phyloP scores from a whole-genome alignment of 1,139 yeast genomes.

The Yamadazyma blattariae region DNA sequence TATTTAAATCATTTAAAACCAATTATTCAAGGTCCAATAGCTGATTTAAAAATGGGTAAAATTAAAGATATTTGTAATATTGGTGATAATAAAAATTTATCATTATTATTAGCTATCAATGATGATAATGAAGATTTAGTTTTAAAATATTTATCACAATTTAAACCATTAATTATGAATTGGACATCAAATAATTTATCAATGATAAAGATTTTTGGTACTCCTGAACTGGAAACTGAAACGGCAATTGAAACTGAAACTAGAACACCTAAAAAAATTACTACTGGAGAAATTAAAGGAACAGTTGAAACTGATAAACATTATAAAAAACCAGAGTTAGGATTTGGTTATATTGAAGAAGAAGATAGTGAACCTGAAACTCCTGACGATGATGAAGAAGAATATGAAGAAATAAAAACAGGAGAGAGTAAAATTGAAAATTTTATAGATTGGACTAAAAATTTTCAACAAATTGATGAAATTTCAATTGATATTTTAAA shows the following conservation, averaged over 20 bases:
- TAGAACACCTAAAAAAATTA: too few species aligned
- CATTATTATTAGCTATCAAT: conserved; percentile 20
- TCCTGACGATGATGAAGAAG: background rate
- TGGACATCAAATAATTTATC: conserved; percentile 1
- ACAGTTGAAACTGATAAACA: too few species aligned
- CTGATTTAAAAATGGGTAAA: conserved; percentile 10
- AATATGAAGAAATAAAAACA: background rate
- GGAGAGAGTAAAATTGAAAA: background rate
- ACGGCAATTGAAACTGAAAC: too few species aligned
- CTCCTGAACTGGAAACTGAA: conserved; percentile 5
- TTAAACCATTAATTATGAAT: conserved; percentile 29
- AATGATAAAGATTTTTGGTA: too few species aligned
- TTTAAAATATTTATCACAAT: conserved; percentile 27
- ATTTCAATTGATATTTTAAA: conserved; percentile 10
- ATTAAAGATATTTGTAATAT: conserved; percentile 19
- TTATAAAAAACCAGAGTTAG: too few species aligned
- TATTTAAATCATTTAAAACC: background rate
- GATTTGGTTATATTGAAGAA: background rate
- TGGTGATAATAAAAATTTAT: conserved; percentile 13
- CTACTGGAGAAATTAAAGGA: too few species aligned
- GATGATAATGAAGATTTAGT: conserved; percentile 11
- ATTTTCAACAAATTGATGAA: conserved; percentile 6
- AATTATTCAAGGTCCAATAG: conserved; percentile 14
- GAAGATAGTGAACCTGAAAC: background rate
- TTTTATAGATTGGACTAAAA: conserved; percentile 7